Conservation (phyloP, 768 basidiomycete genomes). For the Amanita exitialis region DNA sequence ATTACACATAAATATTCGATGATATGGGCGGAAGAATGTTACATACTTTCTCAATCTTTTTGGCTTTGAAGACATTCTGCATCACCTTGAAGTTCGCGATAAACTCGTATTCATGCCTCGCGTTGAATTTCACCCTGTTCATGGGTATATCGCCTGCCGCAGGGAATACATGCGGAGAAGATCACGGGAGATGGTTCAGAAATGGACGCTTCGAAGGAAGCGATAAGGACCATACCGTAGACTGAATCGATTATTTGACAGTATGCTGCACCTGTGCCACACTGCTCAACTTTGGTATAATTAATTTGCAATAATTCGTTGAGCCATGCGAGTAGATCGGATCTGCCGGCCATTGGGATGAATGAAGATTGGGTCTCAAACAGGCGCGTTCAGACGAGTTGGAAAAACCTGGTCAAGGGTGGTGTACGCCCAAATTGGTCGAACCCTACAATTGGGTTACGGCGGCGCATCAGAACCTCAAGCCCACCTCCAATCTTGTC, state of each 20-base stretch:
- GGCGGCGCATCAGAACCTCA: background rate
- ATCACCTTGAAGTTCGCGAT: conserved; percentile 93
- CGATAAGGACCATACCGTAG: conserved; percentile 46
- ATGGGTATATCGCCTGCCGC: conserved; percentile 79
- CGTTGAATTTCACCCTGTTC: conserved; percentile 89
- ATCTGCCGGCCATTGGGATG: conserved; percentile 52
- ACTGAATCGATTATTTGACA: conserved; percentile 94
- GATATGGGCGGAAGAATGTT: background rate
- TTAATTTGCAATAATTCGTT: conserved; percentile 88
- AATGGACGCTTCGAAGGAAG: conserved; percentile 6
- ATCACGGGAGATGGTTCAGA: conserved; percentile 4
- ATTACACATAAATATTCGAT: conserved; percentile 5
- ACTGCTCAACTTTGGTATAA: conserved; percentile 91
- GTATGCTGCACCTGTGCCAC: conserved; percentile 86
- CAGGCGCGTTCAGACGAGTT: background rate
- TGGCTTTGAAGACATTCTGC: conserved; percentile 83
- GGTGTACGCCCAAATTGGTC: background rate
- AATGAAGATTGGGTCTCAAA: background rate
- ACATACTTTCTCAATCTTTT: conserved; percentile 89
- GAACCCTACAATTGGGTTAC: conserved; percentile 3
- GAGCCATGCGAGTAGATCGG: conserved; percentile 86
- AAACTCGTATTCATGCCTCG: conserved; percentile 94
- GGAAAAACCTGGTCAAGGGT: conserved; percentile 1
- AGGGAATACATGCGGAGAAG: conserved; percentile 6
- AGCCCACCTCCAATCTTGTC: background rate